Evolutionary conservation across 768 basidiomycete species (phyloP), one percentile per base, ranked within the genome.

Genomic region (Tylopilus vinaceipallidus): DNA sequence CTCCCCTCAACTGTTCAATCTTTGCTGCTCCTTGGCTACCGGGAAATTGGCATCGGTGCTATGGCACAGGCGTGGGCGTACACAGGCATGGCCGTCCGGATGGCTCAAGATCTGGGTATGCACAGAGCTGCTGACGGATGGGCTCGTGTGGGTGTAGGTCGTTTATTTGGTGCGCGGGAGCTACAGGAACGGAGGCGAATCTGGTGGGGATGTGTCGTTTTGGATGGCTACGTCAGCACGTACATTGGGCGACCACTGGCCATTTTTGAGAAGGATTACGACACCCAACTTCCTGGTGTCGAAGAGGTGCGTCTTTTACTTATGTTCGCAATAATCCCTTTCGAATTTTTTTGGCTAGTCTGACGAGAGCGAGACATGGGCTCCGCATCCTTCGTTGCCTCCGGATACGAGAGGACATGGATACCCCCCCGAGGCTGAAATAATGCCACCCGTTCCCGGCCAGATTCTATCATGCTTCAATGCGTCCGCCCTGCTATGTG

Each of bases 31-130:
- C 77, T 93, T 71, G 86, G 86, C 7, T 93, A 88, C 62, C 77
- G 91, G 8, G 91, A 95, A 67, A 79, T 91, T 35, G 92, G 92
- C 3, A 88, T 92, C 50, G 92, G 89, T 38, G 82, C 88, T 16
- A 95, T 93, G 91, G 85, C 86, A 8, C 82, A 86, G 66, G 85
- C 88, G 27, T 95, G 91, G 92, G 78, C 83, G 10, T 91, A 86
- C 61, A 79, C 84, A 17, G 91, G 91, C 11, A 88, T 91, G 86
- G 91, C 87, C 0, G 84, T 94, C 32, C 79, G 92, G n/a, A 92
- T 94, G 90, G 90, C 90, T 14, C 90, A 91, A 68, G 90, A 92
- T 66, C 66, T 92, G 47, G 90, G 90, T 8, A 80, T 92, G 78
- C 90, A 92, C 60, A 78, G 88, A 30, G 78, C 77, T 55, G 86